Evolutionary conservation across 441 rosid genomes (phyloP).

Genomic region (Macaranga tanarius): DNA sequence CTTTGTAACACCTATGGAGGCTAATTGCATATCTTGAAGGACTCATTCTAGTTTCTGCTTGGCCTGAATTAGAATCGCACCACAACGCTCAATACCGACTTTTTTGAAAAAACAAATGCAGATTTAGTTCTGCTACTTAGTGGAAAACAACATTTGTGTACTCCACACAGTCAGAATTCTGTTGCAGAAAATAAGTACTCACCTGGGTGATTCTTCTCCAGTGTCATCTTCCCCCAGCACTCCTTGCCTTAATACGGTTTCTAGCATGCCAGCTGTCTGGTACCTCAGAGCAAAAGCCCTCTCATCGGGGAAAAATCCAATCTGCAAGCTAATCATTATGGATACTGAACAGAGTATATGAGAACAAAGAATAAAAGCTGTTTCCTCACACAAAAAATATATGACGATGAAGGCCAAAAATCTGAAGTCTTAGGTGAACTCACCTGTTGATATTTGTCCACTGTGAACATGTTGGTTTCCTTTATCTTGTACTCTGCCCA

Average conservation of each 20-base stretch:
- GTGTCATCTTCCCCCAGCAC: constrained; percentile 95
- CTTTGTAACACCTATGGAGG: neutral
- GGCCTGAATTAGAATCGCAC: neutral
- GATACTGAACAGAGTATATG: constrained; percentile 36
- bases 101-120: neutral
- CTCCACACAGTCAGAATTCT: neutral
- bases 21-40: neutral
- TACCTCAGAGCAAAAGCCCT: constrained; percentile 82
- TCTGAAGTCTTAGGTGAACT: constrained; percentile 22
- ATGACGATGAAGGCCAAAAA: neutral
- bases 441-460: constrained; percentile 91
- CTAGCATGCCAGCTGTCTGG: constrained; percentile 90
- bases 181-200: constrained; percentile 25
- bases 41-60: neutral
- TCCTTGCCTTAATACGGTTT: constrained; percentile 77
- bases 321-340: constrained; percentile 77
- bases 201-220: constrained; percentile 90
- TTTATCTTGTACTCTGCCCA: constrained; percentile 95
- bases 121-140: neutral
- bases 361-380: constrained; percentile 7
- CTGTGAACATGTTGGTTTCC: constrained; percentile 90
- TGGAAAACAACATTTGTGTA: neutral
- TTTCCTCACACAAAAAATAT: neutral
- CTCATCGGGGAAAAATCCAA: constrained; percentile 80
- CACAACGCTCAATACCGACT: neutral